Evolutionary conservation across 1,139 yeast species (phyloP), one percentile per base, ranked within the genome.

Genomic region (Scheffersomyces stambukii): DNA sequence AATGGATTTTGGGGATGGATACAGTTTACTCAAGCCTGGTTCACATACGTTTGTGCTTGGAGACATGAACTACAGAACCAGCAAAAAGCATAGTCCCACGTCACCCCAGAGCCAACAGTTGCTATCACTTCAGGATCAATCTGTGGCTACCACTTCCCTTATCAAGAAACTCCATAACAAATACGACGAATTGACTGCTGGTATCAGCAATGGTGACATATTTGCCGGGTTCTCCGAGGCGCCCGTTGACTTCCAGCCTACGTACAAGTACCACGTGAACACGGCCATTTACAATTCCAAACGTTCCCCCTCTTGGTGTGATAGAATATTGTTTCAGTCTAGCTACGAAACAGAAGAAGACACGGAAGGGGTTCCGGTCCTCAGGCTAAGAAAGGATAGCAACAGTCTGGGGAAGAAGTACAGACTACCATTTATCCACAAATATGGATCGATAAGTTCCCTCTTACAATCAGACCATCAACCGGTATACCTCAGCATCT

Each of bases 291-390:
- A 73, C 51, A 72, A 75, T 39, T 30, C 53, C 4, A 79, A 76
- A 40, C 58, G 96, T 34, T 62, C 65, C 2, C 94, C 96, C 0
- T 81, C 95, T 3, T 88, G 95, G 95, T 86, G 96, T 52, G 96
- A 88, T 50, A 60, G 96, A 29, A 74, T 88, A 3, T 50, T 88
- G 25, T 84, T 61, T 45, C 71, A 74, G 35, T 52, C 66, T 1
- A 63, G 70, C 0, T 77, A 78, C 45, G 16, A 11, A 18, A 6
- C 4, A 12, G 13, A 28, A 30, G 23, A 8, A 23, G 30, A 9
- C 28, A 31, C 10, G 19, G 21, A 21, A 16, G 21, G 24, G 14
- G 23, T 9, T 3, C 6, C 24, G 10, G 19, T 21, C 12, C 28
- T 24, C n/a, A 26, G 24, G 24, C 16, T 22, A 8, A 20, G 8